These are phyloP conservation scores for Aspergillus thermomutatus DNA, from an alignment of 2,329 filamentous ascomycete species.

Conservation along the genomic window DNA sequence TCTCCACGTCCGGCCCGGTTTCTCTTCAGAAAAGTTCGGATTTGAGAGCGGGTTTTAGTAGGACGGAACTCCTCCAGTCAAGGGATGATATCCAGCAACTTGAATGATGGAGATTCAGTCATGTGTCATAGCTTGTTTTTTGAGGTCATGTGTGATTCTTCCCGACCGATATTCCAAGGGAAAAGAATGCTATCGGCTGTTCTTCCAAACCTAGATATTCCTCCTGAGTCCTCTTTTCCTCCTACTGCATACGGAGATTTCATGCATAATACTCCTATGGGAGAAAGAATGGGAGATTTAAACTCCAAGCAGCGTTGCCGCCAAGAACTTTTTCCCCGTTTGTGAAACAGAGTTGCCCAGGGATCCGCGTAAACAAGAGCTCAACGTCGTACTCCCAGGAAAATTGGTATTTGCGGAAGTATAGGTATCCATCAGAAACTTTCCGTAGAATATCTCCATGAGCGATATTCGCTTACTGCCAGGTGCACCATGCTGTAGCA, in stretches of 20 bases:
- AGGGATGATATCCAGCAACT: neutral
- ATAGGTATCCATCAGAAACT: neutral
- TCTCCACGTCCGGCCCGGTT: neutral
- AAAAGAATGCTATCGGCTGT: neutral
- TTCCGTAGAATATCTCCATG: neutral
- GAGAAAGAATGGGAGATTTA: constrained; percentile 1
- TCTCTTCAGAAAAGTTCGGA: neutral
- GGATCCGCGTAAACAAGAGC: neutral
- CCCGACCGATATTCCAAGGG: neutral
- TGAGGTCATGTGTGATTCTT: constrained; percentile 2
- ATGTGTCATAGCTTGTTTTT: constrained; percentile 4
- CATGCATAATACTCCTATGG: constrained; percentile 1
- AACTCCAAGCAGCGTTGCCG: constrained; percentile 2
- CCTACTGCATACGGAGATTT: neutral
- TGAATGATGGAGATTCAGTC: neutral
- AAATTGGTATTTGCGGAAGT: too few species aligned
- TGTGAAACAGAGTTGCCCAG: constrained; percentile 8
- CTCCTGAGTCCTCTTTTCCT: neutral
- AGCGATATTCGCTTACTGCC: neutral
- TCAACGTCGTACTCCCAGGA: neutral
- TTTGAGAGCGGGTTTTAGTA: neutral
- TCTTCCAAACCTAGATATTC: neutral
- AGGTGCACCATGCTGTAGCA: neutral
- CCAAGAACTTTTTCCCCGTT: constrained; percentile 2
- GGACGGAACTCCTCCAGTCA: neutral